Evolutionary conservation across 2,329 filamentous ascomycete species (phyloP).

Genomic region (Arthrinium phaeospermum): DNA sequence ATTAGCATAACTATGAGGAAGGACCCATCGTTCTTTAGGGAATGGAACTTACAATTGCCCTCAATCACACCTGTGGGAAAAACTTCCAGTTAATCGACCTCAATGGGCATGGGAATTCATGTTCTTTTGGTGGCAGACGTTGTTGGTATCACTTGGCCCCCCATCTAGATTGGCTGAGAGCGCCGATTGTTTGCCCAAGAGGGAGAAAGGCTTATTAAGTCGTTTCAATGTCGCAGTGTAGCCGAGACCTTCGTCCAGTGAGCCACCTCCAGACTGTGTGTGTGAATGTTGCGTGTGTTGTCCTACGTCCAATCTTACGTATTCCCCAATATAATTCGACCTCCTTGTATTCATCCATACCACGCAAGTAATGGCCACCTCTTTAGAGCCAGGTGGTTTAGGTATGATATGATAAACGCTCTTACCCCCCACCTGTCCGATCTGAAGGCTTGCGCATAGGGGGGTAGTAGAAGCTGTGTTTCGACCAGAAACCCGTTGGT

Average conservation of each 20-base stretch:
- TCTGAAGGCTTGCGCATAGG: background rate
- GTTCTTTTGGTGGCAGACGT: conserved; percentile 1
- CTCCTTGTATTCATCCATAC: background rate
- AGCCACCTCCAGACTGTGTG: background rate
- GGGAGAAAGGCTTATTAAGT: conserved; percentile 3
- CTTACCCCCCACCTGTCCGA: background rate
- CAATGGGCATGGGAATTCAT: background rate
- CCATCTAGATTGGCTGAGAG: background rate
- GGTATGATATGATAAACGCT: background rate
- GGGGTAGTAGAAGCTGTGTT: background rate
- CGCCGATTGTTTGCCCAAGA: conserved; percentile 8
- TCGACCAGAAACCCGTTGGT: conserved; percentile 20
- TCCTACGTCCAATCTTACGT: background rate
- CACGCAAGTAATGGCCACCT: background rate
- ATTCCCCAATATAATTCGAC: background rate
- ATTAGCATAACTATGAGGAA: background rate
- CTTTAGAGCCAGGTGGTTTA: background rate
- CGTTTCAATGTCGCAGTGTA: conserved; percentile 15
- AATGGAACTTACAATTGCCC: background rate
- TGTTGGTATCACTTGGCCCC: background rate
- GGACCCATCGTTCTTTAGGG: too few relatives aligned
- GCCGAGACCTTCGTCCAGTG: conserved; percentile 13
- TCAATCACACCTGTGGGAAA: background rate
- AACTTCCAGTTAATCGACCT: background rate
- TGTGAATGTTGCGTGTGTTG: background rate